Evolutionary conservation across 1,284 basidiomycete species (phyloP).

Genomic region (Cryptococcus neoformans): DNA sequence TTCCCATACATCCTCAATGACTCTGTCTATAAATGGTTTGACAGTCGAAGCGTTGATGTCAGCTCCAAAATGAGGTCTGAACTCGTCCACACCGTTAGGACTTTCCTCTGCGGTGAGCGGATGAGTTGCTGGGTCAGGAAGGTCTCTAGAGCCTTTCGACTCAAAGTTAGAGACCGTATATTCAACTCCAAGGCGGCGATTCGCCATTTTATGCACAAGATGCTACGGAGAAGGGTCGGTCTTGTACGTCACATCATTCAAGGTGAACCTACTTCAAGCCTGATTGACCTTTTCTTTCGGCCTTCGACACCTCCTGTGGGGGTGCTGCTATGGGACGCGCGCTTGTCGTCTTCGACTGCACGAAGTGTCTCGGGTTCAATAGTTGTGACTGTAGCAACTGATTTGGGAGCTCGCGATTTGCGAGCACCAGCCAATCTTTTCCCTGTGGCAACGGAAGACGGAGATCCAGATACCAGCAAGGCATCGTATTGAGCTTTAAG

Average conservation of each 20-base stretch:
- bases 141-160: constrained; percentile 27
- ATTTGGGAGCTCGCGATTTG: neutral
- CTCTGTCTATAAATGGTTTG: constrained; percentile 35
- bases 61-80: constrained; percentile 32
- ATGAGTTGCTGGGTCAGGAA: constrained; percentile 30
- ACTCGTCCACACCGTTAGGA: constrained; percentile 36
- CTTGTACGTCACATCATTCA: neutral
- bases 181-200: constrained; percentile 44
- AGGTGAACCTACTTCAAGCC: constrained; percentile 35
- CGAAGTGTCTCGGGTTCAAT: neutral
- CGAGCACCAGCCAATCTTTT: neutral
- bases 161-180: constrained; percentile 37
- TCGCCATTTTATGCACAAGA: constrained; percentile 45
- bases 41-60: constrained; percentile 24
- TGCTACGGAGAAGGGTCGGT: constrained; percentile 25
- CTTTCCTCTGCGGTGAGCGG: constrained; percentile 27
- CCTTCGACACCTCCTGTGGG: constrained; percentile 5
- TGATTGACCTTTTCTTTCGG: constrained; percentile 40
- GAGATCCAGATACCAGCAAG: constrained; percentile 14
- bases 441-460: neutral
- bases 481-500: constrained; percentile 38
- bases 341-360: neutral
- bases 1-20: constrained; percentile 28
- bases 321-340: neutral
- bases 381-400: neutral